A percentile compares a stretch with the other conserved stretches of the same genome.
phyloP scores from a whole-genome alignment of 2,329 filamentous ascomycete genomes.

The Aspergillus viridinutans region DNA sequence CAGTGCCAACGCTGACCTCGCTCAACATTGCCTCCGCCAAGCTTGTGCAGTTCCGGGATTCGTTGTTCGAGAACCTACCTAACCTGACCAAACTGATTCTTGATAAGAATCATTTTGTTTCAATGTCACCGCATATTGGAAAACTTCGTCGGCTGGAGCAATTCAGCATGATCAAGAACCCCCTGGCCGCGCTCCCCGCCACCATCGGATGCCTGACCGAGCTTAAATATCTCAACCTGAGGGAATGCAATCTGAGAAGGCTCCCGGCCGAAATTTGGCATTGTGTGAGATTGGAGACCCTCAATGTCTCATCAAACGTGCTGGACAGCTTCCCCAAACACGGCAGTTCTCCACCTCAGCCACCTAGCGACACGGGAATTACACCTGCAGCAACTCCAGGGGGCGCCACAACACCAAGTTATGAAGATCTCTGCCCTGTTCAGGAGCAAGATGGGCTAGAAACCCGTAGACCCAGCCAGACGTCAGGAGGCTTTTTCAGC shows the following conservation, averaged over 20 bases:
- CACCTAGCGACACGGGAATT: conserved; percentile 48
- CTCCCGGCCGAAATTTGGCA: conserved; percentile 95
- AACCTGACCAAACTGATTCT: conserved; percentile 83
- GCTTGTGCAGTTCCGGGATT: conserved; percentile 79
- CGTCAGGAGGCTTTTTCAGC: conserved; percentile 70
- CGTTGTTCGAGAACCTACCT: conserved; percentile 79
- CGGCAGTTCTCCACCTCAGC: conserved; percentile 59
- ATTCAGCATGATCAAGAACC: conserved; percentile 91
- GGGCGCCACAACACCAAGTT: conserved; percentile 62
- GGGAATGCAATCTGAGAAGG: conserved; percentile 87
- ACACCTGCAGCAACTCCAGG: conserved; percentile 46
- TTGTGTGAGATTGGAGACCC: conserved; percentile 79
- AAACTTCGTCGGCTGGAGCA: conserved; percentile 78
- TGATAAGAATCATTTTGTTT: conserved; percentile 94
- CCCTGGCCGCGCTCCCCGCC: conserved; percentile 73
- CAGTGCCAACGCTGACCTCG: conserved; percentile 75
- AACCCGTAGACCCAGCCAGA: conserved; percentile 75
- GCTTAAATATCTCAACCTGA: conserved; percentile 77
- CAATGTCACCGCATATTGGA: conserved; percentile 79
- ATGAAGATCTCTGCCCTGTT: conserved; percentile 69
- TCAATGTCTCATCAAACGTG: conserved; percentile 95
- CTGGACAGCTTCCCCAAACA: conserved; percentile 88
- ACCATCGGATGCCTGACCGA: conserved; percentile 87
- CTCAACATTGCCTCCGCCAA: conserved; percentile 90
- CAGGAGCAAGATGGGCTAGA: conserved; percentile 62